Evolutionary conservation across 2,329 filamentous ascomycete species (phyloP), one percentile per base, ranked within the genome.

Genomic region (Fusarium algeriense): DNA sequence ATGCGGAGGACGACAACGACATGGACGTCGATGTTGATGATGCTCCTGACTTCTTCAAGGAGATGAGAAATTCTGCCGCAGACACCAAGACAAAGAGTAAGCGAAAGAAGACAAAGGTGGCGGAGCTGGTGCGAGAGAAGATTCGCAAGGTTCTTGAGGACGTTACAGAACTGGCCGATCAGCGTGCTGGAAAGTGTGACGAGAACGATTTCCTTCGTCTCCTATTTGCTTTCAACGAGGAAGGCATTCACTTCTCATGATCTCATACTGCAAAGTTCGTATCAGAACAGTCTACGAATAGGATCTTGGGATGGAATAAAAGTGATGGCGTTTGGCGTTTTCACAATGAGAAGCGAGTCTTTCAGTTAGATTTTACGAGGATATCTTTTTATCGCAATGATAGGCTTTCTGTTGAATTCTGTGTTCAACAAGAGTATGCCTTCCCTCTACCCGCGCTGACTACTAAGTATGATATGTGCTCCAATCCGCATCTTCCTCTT

Each of bases 171-270:
- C 85, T 98, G 58, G 91, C 91, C 6, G 93, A 97, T 67, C 93
- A 92, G 83, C 87, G 95, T 71, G 89, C 95, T 14, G 88, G 93
- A 67, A 91, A 96, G 85, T 97, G 94, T 77, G 94, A 98, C 77
- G 94, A 98, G 83, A 95, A 92, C 56, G 95, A 97, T 76, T 98
- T 98, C 78, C 82, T 99, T 79, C 91, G 91, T 74, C 81, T 98
- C 71, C 82, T 97, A 41, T 87, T 85, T 73, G 92, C 92, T 4
- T 97, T 98, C 81, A 97, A 98, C 79, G 89, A 93, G 73, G 93
- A 97, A 79, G 94, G 94, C 32, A 95, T 98, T 65, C 95, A 98
- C 83, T 98, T 98, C 80, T 92, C 89, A 69, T 94, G 81, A 85
- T 46, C 17, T 40, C 30, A 43, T 26, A 32, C 48, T 26, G 56